Base-by-base conservation (phyloP, 1,284 basidiomycete species). In the Apiotrichum gamsii region DNA sequence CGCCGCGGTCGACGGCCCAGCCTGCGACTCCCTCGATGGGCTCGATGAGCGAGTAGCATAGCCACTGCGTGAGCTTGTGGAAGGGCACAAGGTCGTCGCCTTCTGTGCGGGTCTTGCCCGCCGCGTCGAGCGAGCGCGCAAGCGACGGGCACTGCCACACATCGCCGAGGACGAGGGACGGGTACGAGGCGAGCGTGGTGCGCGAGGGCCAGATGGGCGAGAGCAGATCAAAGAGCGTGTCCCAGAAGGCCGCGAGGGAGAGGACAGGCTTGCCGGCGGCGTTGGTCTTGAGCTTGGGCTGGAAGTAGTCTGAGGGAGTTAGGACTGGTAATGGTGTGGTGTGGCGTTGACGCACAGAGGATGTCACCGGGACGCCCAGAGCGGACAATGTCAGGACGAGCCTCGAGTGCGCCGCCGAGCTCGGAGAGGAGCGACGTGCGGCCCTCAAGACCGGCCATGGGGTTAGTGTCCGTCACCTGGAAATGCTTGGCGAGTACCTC, bases 21-120 rank as follows among this genome's bases (percentile, higher is more conserved):
- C 79, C 77, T 4, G 91, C 76, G 1, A 84, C 74, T 53, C 78
- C 81, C 69, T 90, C 79, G 37, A 94, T 80, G 8, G 86, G 84
- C 63, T 93, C 88, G 25, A 93, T 76, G 15, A 94, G 76, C 52
- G 84, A 87, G 72, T 94, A 94, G 14, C 86, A 84, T 49, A 87
- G 78, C 93, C 94, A 97, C 55, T 89, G 87, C 0, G 87, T 88
- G 39, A 97, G 78, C 67, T 96, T 97, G 75, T 97, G 93, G 77
- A 96, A 97, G 0, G 90, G 87, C 3, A 96, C 89, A 42, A 90
- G 76, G 51, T 82, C 77, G 51, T 84, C 82, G 39, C 81, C 82
- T 56, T 82, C 78, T 21, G 59, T 56, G 14, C 56, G 51, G 15
- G 52, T 30, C 3, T 41, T 37, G 20, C 51, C 51, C 13, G 31